phyloP scores from a whole-genome alignment of 1,284 basidiomycete species.

The Ustilago sp. region DNA sequence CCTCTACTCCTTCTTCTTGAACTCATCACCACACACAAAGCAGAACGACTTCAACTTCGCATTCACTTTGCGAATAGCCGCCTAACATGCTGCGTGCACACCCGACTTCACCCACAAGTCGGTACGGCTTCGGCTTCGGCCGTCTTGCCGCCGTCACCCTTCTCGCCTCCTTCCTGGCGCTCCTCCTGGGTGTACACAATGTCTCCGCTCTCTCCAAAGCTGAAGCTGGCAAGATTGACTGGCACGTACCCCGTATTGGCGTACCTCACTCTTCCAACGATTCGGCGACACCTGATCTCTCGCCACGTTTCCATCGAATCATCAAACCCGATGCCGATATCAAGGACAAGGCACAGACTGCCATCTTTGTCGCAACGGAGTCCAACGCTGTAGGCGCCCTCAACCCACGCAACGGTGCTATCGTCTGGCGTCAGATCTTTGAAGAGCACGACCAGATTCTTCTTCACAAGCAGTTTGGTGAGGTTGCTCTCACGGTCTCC shows the following conservation, averaged over 20 bases:
- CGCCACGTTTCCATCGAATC: slow-evolving; percentile 69
- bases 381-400: slow-evolving; percentile 84
- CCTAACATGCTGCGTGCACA: slow-evolving; percentile 24
- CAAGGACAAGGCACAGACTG: slow-evolving; percentile 70
- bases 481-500: slow-evolving; percentile 75
- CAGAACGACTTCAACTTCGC: slow-evolving; percentile 5
- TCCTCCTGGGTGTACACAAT: slow-evolving; percentile 17
- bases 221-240: slow-evolving; percentile 54
- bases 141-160: slow-evolving; percentile 23
- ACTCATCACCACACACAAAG: slow-evolving; percentile 2
- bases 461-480: slow-evolving; percentile 76
- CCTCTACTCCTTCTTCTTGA: background rate
- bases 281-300: slow-evolving; percentile 43
- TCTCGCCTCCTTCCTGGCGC: slow-evolving; percentile 23
- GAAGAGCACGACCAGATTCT: slow-evolving; percentile 79
- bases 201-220: slow-evolving; percentile 34
- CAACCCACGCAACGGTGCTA: slow-evolving; percentile 77
- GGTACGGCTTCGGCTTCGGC: slow-evolving; percentile 18
- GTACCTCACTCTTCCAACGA: slow-evolving; percentile 45
- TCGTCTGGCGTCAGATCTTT: slow-evolving; percentile 85
- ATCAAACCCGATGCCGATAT: slow-evolving; percentile 57
- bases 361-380: slow-evolving; percentile 79
- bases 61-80: background rate
- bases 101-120: slow-evolving; percentile 19
- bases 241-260: slow-evolving; percentile 55